Evolutionary conservation across 305 asterid genomes (phyloP).

Genomic region (Solanum hybrid): DNA sequence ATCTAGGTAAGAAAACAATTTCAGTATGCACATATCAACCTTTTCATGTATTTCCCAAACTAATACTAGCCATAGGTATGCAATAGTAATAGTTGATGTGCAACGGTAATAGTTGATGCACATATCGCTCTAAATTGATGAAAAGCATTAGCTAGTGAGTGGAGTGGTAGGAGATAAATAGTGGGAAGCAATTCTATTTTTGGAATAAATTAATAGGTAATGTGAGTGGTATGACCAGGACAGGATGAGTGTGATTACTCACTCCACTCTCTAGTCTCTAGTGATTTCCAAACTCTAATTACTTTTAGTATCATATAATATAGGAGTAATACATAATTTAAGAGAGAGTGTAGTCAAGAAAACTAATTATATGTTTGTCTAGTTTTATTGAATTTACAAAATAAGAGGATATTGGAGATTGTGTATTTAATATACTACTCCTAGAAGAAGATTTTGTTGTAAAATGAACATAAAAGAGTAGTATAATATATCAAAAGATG

Average conservation of each 20-base stretch:
- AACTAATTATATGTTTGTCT: not conserved
- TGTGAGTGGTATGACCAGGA: not conserved
- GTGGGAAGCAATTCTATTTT: not conserved
- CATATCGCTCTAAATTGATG: too few species aligned
- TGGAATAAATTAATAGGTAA: not conserved
- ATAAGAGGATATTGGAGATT: not conserved
- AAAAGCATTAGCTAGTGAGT: not conserved
- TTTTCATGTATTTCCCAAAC: not conserved
- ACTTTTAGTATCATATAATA: not conserved
- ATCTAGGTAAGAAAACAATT: not conserved
- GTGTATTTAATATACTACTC: not conserved
- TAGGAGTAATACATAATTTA: not conserved
- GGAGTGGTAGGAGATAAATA: not conserved
- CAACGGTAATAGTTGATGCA: too few species aligned
- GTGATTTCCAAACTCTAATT: not conserved
- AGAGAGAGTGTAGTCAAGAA: not conserved
- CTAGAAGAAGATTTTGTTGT: not conserved
- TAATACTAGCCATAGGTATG: not conserved
- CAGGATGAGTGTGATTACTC: not conserved
- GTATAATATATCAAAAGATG: not conserved
- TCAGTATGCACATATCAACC: not conserved
- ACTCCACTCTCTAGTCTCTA: not conserved
- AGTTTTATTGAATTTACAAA: not conserved
- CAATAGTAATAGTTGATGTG: not conserved
- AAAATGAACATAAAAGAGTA: not conserved